Conservation (phyloP, 2,329 filamentous ascomycete genomes). For the Pyricularia sp. region DNA sequence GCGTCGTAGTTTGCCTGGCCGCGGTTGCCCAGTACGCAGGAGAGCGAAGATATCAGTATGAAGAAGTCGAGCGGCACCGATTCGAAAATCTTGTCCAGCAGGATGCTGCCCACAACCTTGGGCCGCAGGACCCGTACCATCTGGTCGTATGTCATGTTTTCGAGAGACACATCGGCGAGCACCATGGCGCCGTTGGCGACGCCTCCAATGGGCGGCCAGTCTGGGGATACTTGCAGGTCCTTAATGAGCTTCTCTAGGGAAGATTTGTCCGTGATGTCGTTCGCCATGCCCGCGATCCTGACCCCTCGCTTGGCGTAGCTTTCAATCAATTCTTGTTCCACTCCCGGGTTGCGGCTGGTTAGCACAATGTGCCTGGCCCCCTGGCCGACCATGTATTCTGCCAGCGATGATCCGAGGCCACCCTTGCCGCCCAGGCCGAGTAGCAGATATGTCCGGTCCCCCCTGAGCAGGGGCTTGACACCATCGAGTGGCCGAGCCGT, state of each 20-base stretch:
- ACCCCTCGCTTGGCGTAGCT: neutral
- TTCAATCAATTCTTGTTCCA: neutral
- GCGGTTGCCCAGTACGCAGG: neutral
- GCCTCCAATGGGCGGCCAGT: conserved; percentile 2
- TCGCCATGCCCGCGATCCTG: neutral
- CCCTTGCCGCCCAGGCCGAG: conserved; percentile 21
- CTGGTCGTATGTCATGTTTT: neutral
- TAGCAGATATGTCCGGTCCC: conserved; percentile 22
- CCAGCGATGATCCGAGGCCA: conserved; percentile 25
- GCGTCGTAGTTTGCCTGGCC: conserved; percentile 5
- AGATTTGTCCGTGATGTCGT: neutral
- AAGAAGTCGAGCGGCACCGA: conserved; percentile 10
- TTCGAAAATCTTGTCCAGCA: conserved; percentile 16
- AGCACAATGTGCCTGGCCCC: conserved; percentile 21
- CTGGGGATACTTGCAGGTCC: neutral
- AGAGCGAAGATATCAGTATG: conserved; percentile 6
- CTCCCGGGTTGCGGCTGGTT: neutral
- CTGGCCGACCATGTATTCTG: conserved; percentile 26
- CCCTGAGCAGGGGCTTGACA: neutral
- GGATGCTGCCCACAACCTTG: conserved; percentile 16
- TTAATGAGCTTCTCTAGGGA: neutral
- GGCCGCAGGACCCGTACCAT: conserved; percentile 9
- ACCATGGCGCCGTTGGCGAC: conserved; percentile 6
- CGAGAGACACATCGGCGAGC: neutral
- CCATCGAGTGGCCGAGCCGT: neutral